phyloP scores from a whole-genome alignment of 176 grass and related monocot species.

The Rhynchospora breviuscula region DNA sequence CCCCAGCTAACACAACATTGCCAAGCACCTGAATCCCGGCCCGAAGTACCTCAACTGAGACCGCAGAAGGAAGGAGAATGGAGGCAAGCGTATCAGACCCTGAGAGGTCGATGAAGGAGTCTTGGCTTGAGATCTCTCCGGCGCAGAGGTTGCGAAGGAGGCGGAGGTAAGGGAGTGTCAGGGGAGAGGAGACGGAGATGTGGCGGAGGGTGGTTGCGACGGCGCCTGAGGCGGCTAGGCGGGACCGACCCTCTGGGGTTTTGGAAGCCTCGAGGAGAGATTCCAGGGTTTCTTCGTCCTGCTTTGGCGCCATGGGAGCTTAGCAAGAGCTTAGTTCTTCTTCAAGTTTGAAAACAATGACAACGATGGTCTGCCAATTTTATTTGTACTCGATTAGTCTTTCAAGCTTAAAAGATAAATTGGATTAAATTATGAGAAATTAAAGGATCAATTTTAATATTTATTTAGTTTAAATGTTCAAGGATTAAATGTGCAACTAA shows the following conservation, averaged over 20 bases:
- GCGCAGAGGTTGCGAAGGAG: constrained; percentile 84
- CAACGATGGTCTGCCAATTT: no score
- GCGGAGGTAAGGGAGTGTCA: constrained; percentile 51
- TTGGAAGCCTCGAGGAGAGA: constrained; percentile 44
- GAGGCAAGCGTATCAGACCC: constrained; percentile 36
- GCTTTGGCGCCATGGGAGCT: not conserved
- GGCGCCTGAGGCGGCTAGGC: constrained; percentile 30
- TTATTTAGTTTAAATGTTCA: no score
- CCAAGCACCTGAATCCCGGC: constrained; percentile 57
- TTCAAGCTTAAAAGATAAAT: no score
- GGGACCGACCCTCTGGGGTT: constrained; percentile 42
- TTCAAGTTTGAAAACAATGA: no score
- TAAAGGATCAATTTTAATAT: no score
- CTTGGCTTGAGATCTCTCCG: constrained; percentile 52
- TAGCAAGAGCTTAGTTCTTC: no score
- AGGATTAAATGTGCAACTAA: no score
- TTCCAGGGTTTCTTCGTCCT: constrained; percentile 36
- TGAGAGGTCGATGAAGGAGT: constrained; percentile 41
- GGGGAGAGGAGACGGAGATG: constrained; percentile 25
- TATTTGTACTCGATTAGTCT: no score
- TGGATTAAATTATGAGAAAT: no score
- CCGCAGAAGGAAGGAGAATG: constrained; percentile 18
- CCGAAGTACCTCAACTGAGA: constrained; percentile 33
- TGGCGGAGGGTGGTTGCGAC: constrained; percentile 11
- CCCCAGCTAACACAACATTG: constrained; percentile 60